Evolutionary conservation across 257 asterid genomes (phyloP), one percentile per base, ranked within the genome.

Genomic region (Plantago major): DNA sequence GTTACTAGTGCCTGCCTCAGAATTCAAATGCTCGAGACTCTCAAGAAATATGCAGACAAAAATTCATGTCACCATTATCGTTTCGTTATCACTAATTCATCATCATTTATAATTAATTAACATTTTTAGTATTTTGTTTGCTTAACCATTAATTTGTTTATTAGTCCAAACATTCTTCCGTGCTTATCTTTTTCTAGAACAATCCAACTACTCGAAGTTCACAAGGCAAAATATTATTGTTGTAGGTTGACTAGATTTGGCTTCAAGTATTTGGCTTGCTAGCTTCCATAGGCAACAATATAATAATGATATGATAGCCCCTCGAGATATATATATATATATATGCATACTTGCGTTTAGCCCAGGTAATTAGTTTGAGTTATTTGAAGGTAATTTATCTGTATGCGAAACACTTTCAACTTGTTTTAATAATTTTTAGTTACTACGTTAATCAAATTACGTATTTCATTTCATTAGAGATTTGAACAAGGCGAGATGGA

Each of bases 1-100:
- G 26, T 22, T n/a, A n/a, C n/a, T n/a, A n/a, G n/a, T n/a, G n/a
- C n/a, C n/a, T n/a, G 76, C 71, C 40, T 70, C 57, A 42, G 7
- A 51, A 69, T 75, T 75, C 78, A 81, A 76, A 81, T 69, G 22
- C 73, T 84, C 69, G 90, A 70, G 86, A 61, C 66, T 86, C 75
- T 84, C 97, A 67, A 86, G 91, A 78, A 75, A 69, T 77, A 71
- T 77, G 64, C 68, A 56, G 86, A 78, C 86, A 79, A 81, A 84
- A 46, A 5, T 55, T 50, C 58, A 47, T 61, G 58, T 71, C 63
- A 64, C 63, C 55, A 49, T 72, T 67, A 65, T 79, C 64, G 60
- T 64, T 47, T 51, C 60, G 28, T 72, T 77, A 52, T 67, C 73
- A 59, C 47, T 66, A 37, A 67, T 51, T 42, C 53, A 47, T 53